Evolutionary conservation across 108 stramenopile genomes (phyloP), one percentile per base, ranked within the genome.

Genomic region (Skeletonema costatum): DNA sequence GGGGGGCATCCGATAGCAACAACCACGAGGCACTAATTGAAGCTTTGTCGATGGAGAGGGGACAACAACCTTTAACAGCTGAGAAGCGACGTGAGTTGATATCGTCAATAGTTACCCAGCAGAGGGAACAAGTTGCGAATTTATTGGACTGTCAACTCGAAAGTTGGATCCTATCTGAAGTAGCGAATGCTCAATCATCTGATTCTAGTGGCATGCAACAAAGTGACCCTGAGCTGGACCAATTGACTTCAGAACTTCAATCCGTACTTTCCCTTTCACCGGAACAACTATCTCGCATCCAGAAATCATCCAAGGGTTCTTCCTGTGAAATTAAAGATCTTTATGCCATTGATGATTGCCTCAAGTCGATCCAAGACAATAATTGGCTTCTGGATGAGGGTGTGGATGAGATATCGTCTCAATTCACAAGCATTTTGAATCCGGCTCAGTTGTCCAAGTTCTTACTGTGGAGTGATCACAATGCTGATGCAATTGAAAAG

Each of bases 11-110:
- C 16, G 64, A 70, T 9, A 75, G 32, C 14, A 76, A 77, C 44
- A 73, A 85, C 58, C 88, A 92, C 71, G 86, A 86, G 42, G 82
- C 88, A 8, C 60, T 91, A 17, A 79, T 94, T 60, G 95, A 93
- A 72, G 95, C 95, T 2, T 83, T 96, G 6, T 86, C 87, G 30
- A 96, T 96, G 95, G 95, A 96, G 64, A 85, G 95, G 8, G 95
- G 95, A 14, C 92, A 93, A 61, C 93, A 93, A 71, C 82, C 79
- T 13, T 65, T 96, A 46, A 80, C 76, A 19, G 67, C 86, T 30
- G 89, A 85, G 46, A 82, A 87, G 64, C 89, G 95, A 17, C 60
- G 76, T 7, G 75, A 85, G 68, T 68, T 91, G 58, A 89, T 92
- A n/a, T 73, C 77, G 48, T 87, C 86, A 21, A 91, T 96, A 64